Base-by-base conservation (phyloP, 2,329 filamentous ascomycete species). In the Diaporthe eres region DNA sequence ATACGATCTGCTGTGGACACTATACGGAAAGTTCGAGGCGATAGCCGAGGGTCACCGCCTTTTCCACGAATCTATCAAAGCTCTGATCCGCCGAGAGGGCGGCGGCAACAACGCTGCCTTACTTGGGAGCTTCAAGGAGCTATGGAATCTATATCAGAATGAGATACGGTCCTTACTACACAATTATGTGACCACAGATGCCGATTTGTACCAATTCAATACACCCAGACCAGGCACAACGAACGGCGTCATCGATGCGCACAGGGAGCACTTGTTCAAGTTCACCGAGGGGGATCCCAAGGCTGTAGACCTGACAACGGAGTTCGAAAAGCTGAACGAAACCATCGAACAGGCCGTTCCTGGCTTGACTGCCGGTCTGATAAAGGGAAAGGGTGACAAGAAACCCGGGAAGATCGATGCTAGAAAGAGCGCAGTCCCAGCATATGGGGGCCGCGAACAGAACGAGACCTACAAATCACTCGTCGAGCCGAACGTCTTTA, bases 61-160 rank as follows among this genome's bases (percentile, higher is more conserved):
- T 0, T 92, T 98, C 75, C 95, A 98, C 83, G 97, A 98, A 83
- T 94, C 97, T 63, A 93, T 98, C 81, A 93, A 93, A 77, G 94
- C 94, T 1, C 94, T 99, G 75, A 92, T 96, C 72, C 92, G 93
- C 77, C 92, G 97, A 68, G 96, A 98, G 81, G 94, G 94, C 6
- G 87, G 88, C 22, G 84, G 92, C 83, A 87, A 93, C 86, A 86
- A 91, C 79, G 89, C 86, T 55, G 89, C 91, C 0, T 88, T 98
- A 68, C 93, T 95, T 8, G 93, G 95, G 74, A 95, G 95, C 74
- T 99, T 99, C 85, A 97, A 96, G 81, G 97, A 98, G 85, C 87
- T 99, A 55, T 99, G 97, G 97, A 98, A 98, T 82, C 87, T 99
- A 10, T 96, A 98, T 81, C 97, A 99, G 82, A 98, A 97, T 84